A percentile compares a stretch with the other conserved stretches of the same genome.
Evolutionary conservation across 257 asterid species (phyloP).

Genomic region (Solanum tarijense): DNA sequence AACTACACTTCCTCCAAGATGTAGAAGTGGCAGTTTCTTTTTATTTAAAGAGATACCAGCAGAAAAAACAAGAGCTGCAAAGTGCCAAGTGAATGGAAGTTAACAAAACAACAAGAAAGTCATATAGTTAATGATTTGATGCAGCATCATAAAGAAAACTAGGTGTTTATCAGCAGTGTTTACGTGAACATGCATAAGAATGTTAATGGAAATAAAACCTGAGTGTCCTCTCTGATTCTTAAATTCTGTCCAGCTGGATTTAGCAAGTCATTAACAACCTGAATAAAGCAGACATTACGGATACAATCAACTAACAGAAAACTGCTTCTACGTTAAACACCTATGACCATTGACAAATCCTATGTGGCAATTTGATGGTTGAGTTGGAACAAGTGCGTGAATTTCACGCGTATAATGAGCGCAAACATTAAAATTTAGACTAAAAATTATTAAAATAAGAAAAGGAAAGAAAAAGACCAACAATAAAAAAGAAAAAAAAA

Average conservation of each 20-base stretch:
- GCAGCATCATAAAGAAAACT: not conserved
- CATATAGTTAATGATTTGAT: not conserved
- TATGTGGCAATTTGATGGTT: not conserved
- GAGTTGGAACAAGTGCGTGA: not conserved
- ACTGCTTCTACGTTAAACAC: not conserved
- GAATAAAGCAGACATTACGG: constrained; percentile 3
- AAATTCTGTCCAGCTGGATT: constrained; percentile 99
- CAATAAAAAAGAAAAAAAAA: no score
- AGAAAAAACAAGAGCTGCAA: not conserved
- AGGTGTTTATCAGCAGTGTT: not conserved
- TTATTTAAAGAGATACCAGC: not conserved
- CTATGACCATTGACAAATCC: not conserved
- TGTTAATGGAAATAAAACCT: constrained; percentile 35
- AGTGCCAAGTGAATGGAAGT: not conserved
- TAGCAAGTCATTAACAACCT: constrained; percentile 96
- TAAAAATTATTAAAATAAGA: not conserved
- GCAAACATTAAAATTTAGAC: not conserved
- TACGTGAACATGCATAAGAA: not conserved
- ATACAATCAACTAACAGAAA: not conserved
- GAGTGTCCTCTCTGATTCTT: constrained; percentile 89
- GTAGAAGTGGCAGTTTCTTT: not conserved
- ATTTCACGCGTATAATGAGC: not conserved
- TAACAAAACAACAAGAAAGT: not conserved
- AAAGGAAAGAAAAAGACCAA: not conserved
- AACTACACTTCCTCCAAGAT: not conserved